These are phyloP conservation scores for Adansonia digitata DNA, from an alignment of 345 rosid genomes.

Conservation along the genomic window DNA sequence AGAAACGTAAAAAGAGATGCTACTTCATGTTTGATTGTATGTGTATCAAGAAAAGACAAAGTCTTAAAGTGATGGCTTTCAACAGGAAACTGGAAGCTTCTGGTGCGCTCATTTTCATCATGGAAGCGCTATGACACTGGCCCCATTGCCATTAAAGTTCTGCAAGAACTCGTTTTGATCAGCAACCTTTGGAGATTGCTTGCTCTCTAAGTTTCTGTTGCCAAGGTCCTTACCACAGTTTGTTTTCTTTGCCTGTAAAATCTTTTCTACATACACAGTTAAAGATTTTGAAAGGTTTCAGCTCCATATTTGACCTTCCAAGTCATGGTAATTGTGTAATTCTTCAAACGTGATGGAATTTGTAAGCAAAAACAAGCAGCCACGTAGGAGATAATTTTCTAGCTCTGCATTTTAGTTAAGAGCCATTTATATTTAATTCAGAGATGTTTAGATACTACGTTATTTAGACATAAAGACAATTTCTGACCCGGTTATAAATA, in stretches of 20 bases:
- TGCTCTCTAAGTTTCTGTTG: background rate
- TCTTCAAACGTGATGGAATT: background rate
- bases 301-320: no score
- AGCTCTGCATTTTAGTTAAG: background rate
- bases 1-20: background rate
- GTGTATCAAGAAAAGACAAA: background rate
- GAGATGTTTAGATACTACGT: background rate
- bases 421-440: background rate
- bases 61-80: background rate
- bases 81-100: background rate
- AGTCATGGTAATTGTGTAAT: conserved; percentile 4
- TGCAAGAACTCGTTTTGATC: conserved; percentile 1
- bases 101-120: background rate
- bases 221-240: background rate
- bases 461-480: background rate
- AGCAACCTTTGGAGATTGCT: background rate
- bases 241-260: background rate
- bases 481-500: background rate
- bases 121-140: background rate
- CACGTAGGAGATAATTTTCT: background rate
- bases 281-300: no score
- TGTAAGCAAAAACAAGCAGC: background rate
- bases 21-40: background rate
- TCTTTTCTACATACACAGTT: background rate
- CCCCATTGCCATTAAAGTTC: background rate